phyloP scores from a whole-genome alignment of 192 early-diverging fungal genomes.

The Backusella parvicylindrica region DNA sequence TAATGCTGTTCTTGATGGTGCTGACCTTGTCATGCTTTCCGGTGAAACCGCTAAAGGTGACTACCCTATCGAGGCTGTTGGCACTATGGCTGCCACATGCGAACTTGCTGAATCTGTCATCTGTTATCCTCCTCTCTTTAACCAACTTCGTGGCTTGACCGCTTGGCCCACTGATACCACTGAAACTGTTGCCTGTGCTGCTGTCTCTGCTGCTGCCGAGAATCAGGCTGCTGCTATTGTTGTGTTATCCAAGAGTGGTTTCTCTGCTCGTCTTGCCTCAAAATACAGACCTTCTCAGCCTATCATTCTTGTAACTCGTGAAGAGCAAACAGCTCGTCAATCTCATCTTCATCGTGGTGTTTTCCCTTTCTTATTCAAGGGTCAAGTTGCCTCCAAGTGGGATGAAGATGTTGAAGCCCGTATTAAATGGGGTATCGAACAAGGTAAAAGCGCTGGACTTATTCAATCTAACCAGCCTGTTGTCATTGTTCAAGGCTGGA shows the following conservation, averaged over 20 bases:
- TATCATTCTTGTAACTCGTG: slow-evolving; percentile 80
- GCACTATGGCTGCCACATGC: slow-evolving; percentile 65
- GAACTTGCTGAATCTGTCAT: slow-evolving; percentile 84
- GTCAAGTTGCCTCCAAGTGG: slow-evolving; percentile 41
- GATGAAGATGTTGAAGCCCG: slow-evolving; percentile 67
- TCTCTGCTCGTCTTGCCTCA: slow-evolving; percentile 75
- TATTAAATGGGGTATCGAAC: slow-evolving; percentile 65
- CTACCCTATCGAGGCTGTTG: slow-evolving; percentile 81
- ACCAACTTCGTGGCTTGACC: slow-evolving; percentile 74
- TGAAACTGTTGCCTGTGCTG: slow-evolving; percentile 86
- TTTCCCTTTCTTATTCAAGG: slow-evolving; percentile 62
- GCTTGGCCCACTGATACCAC: slow-evolving; percentile 73
- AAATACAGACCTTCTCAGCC: slow-evolving; percentile 92
- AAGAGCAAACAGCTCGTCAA: slow-evolving; percentile 61
- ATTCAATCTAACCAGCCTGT: slow-evolving; percentile 66
- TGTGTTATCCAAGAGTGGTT: slow-evolving; percentile 82
- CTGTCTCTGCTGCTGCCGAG: slow-evolving; percentile 74
- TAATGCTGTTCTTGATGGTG: slow-evolving; percentile 91
- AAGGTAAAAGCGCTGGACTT: slow-evolving; percentile 61
- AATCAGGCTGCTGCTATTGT: slow-evolving; percentile 81
- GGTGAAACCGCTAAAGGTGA: slow-evolving; percentile 92
- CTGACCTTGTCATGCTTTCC: slow-evolving; percentile 95
- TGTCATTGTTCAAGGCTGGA: slow-evolving; percentile 83
- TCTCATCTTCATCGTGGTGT: slow-evolving; percentile 71
- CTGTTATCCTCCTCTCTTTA: slow-evolving; percentile 88